phyloP scores from a whole-genome alignment of 2,329 filamentous ascomycete genomes.

The Biscogniauxia marginata region DNA sequence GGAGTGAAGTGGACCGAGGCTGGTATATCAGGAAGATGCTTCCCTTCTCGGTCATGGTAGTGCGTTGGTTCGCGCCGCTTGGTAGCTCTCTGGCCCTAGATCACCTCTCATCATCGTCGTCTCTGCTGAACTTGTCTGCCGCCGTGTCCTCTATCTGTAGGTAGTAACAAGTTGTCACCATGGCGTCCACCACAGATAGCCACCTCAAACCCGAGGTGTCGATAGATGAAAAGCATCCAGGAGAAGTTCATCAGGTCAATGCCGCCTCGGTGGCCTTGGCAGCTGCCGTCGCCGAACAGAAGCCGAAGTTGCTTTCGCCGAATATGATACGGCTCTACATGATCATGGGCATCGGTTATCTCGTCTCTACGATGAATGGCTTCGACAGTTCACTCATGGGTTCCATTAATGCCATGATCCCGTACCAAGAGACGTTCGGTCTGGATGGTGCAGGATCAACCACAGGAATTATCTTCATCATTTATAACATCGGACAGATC shows the following conservation, averaged over 20 bases:
- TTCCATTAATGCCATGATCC: conserved; percentile 51
- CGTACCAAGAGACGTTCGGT: conserved; percentile 49
- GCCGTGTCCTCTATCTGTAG: no score
- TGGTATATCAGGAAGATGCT: background rate
- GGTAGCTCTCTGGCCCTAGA: no score
- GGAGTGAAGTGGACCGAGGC: conserved; percentile 7
- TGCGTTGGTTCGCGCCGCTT: background rate
- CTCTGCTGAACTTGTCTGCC: no score
- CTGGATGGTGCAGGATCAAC: conserved; percentile 46
- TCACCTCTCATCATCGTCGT: no score
- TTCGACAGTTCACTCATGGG: conserved; percentile 56
- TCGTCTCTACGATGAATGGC: conserved; percentile 53
- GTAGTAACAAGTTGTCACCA: conserved; percentile 5
- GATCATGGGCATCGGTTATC: conserved; percentile 40
- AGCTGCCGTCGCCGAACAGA: conserved; percentile 35
- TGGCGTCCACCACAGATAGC: conserved; percentile 11
- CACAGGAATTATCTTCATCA: conserved; percentile 47
- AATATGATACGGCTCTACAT: conserved; percentile 38
- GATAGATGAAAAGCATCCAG: conserved; percentile 23
- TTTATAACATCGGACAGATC: conserved; percentile 51
- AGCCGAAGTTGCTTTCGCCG: conserved; percentile 33
- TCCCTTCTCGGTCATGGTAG: background rate
- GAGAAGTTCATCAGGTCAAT: conserved; percentile 33
- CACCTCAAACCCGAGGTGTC: conserved; percentile 20
- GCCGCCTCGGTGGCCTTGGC: conserved; percentile 37